A percentile compares a stretch with the other conserved stretches of the same genome.
Conservation (phyloP, 2,329 filamentous ascomycete genomes). For the Penicillium psychrosexuale region DNA sequence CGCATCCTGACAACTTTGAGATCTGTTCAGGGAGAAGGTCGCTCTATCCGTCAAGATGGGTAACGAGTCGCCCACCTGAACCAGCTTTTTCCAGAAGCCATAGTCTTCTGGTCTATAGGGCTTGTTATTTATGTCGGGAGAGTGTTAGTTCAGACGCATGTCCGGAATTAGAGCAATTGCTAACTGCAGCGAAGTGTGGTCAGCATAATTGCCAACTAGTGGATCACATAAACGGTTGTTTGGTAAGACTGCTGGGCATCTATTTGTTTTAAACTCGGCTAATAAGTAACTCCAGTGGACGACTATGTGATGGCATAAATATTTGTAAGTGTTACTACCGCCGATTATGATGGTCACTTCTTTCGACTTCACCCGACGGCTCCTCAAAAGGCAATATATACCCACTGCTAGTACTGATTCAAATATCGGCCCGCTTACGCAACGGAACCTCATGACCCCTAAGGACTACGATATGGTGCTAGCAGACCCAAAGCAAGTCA, state of each 20-base stretch:
- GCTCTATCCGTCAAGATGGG: slow-evolving; percentile 25
- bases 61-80: slow-evolving; percentile 29
- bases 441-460: slow-evolving; percentile 40
- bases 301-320: slow-evolving; percentile 39
- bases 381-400: slow-evolving; percentile 33
- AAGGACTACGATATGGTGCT: slow-evolving; percentile 33
- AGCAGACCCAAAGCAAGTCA: slow-evolving; percentile 39
- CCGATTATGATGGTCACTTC: neutral
- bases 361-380: neutral
- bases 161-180: neutral
- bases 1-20: neutral
- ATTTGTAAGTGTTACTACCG: slow-evolving; percentile 32
- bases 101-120: slow-evolving; percentile 32
- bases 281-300: slow-evolving; percentile 25
- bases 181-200: slow-evolving; percentile 20
- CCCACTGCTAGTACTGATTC: slow-evolving; percentile 35
- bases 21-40: neutral
- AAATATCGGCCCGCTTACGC: slow-evolving; percentile 37
- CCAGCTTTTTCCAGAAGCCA: slow-evolving; percentile 28
- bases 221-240: slow-evolving; percentile 29
- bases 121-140: slow-evolving; percentile 29
- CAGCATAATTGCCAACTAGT: slow-evolving; percentile 28
- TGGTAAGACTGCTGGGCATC: slow-evolving; percentile 20
- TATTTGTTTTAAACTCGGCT: neutral
- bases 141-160: slow-evolving; percentile 22